phyloP scores from a whole-genome alignment of 2,329 filamentous ascomycete genomes.

The Podosphaera fusca region DNA sequence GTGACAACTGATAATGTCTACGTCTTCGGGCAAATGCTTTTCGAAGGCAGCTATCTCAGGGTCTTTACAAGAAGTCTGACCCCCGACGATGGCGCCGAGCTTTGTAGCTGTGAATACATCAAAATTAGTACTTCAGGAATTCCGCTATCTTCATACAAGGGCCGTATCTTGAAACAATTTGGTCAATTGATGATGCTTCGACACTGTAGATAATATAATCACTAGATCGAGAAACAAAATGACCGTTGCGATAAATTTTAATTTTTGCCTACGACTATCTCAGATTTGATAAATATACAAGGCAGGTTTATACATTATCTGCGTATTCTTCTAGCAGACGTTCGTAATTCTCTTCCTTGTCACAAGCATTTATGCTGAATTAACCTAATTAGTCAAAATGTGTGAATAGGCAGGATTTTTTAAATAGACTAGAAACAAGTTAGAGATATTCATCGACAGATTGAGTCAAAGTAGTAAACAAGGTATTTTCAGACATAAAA shows the following conservation, averaged over 20 bases:
- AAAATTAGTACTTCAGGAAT: constrained; percentile 4
- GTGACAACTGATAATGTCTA: constrained; percentile 87
- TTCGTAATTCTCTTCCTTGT: constrained; percentile 74
- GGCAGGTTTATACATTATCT: constrained; percentile 48
- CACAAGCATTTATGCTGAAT: constrained; percentile 76
- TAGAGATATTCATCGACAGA: neutral
- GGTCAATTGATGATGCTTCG: constrained; percentile 75
- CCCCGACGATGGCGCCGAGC: constrained; percentile 81
- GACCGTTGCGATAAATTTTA: constrained; percentile 80
- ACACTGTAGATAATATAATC: constrained; percentile 99
- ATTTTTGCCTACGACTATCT: constrained; percentile 45
- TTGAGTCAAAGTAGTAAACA: neutral
- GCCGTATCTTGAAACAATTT: constrained; percentile 69
- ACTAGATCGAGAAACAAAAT: constrained; percentile 84
- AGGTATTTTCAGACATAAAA: constrained; percentile 52
- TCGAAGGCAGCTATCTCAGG: constrained; percentile 91
- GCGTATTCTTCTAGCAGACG: constrained; percentile 59
- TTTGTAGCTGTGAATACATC: constrained; percentile 49
- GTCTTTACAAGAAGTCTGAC: constrained; percentile 94
- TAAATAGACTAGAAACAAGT: neutral
- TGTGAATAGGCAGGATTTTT: too few species aligned
- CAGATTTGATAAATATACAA: constrained; percentile 11
- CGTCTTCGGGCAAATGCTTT: constrained; percentile 62
- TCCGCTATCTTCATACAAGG: constrained; percentile 44
- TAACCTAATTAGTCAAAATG: constrained; percentile 10